These are phyloP conservation scores for Populus deltoides DNA, from an alignment of 345 rosid species.

Conservation along the genomic window DNA sequence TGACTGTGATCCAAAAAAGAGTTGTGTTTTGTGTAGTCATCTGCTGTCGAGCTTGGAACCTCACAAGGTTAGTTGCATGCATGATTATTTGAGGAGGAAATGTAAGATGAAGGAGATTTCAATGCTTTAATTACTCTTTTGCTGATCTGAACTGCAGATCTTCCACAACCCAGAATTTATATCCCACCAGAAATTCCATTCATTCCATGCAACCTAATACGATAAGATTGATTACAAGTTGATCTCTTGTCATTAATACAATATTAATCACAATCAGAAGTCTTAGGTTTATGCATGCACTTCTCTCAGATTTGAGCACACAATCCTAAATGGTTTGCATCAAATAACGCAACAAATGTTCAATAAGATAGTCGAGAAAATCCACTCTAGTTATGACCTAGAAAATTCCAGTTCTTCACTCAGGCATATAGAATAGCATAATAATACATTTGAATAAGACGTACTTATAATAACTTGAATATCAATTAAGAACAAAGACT, in stretches of 20 bases:
- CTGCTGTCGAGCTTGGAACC: background rate
- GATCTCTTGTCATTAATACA: background rate
- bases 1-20: too few species aligned
- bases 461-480: background rate
- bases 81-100: background rate
- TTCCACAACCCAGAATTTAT: background rate
- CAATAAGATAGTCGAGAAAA: background rate
- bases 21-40: background rate
- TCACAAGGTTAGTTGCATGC: background rate
- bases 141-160: background rate
- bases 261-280: background rate
- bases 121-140: background rate
- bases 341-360: background rate
- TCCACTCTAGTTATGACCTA: background rate
- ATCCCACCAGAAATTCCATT: background rate
- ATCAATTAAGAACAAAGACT: slow-evolving; percentile 11
- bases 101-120: background rate
- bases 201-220: background rate
- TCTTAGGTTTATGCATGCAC: background rate
- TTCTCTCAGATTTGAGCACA: background rate
- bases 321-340: background rate
- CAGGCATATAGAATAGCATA: background rate
- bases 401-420: background rate
- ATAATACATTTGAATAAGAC: background rate
- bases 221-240: background rate